phyloP scores from a whole-genome alignment of 2,329 filamentous ascomycete species.

The Aspergillus vadensis region DNA sequence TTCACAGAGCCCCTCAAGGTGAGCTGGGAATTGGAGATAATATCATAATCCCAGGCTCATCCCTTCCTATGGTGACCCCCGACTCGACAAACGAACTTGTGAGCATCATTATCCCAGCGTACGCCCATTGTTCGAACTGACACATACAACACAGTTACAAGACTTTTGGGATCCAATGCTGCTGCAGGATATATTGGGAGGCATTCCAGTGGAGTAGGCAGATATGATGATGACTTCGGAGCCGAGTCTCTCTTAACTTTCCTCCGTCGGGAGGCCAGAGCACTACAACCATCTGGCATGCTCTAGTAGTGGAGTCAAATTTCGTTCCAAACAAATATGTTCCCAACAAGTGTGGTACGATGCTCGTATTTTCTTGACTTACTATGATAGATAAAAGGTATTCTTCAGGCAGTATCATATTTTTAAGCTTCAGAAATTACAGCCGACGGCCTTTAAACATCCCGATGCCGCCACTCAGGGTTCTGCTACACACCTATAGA shows the following conservation, averaged over 20 bases:
- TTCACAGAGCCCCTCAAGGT: too few species aligned
- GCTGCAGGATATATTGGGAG: slow-evolving; percentile 1
- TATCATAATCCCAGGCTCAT: neutral
- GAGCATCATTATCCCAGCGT: neutral
- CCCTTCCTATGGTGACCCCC: slow-evolving; percentile 1
- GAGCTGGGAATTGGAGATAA: neutral
- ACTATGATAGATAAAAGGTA: neutral
- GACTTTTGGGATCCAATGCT: slow-evolving; percentile 10
- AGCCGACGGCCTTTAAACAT: neutral
- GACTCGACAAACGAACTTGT: slow-evolving; percentile 5
- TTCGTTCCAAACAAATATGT: too few species aligned
- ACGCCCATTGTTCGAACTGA: neutral
- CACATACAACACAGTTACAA: neutral
- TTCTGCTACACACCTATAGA: too few species aligned
- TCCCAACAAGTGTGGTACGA: too few species aligned
- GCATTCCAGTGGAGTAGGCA: neutral
- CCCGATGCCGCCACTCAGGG: too few species aligned
- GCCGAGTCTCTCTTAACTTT: neutral
- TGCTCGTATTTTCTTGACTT: neutral
- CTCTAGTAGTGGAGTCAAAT: too few species aligned
- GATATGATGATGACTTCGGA: neutral
- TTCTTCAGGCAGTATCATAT: neutral
- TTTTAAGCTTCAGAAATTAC: neutral
- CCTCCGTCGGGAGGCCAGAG: too few species aligned
- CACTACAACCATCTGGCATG: too few species aligned